Conservation (phyloP, 225 moss, liverwort and hornwort species). For the Marchantia polymorpha region DNA sequence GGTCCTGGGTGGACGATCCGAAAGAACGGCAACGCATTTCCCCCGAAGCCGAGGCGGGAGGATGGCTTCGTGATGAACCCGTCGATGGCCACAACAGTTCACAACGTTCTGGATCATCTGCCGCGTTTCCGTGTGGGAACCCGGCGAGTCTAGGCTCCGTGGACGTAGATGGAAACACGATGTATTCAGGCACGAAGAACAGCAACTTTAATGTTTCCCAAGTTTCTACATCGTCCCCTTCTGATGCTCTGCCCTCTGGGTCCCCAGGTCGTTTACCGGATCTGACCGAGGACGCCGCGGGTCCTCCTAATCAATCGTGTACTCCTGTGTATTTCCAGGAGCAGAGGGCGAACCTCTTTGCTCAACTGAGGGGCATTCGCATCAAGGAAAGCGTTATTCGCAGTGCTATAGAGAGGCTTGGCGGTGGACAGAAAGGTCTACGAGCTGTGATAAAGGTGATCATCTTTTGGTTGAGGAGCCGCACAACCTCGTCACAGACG, state of each 20-base stretch:
- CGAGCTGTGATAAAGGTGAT: constrained; percentile 27
- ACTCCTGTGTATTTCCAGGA: not conserved
- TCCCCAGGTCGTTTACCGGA: constrained; percentile 14
- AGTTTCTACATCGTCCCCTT: not conserved
- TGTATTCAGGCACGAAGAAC: not conserved
- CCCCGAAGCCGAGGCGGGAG: constrained; percentile 30
- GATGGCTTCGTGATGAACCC: constrained; percentile 45
- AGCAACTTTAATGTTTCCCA: not conserved
- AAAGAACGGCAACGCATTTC: constrained; percentile 9
- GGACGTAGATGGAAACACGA: constrained; percentile 8
- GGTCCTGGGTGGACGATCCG: not conserved
- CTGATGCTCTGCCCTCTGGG: not conserved
- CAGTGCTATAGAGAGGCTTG: constrained; percentile 35
- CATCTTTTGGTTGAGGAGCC: constrained; percentile 28
- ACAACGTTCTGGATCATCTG: constrained; percentile 11
- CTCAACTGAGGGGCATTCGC: constrained; percentile 31
- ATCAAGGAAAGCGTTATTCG: constrained; percentile 33
- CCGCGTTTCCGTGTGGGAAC: not conserved
- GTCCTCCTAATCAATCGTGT: not conserved
- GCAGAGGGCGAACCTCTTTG: constrained; percentile 7
- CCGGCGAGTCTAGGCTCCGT: not conserved
- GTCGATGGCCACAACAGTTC: not conserved
- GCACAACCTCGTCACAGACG: not conserved
- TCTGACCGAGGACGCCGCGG: constrained; percentile 2
- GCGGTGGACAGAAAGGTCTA: constrained; percentile 47